These are phyloP conservation scores for Zopfia rhizophila DNA, from an alignment of 2,329 filamentous ascomycete species.

Conservation along the genomic window DNA sequence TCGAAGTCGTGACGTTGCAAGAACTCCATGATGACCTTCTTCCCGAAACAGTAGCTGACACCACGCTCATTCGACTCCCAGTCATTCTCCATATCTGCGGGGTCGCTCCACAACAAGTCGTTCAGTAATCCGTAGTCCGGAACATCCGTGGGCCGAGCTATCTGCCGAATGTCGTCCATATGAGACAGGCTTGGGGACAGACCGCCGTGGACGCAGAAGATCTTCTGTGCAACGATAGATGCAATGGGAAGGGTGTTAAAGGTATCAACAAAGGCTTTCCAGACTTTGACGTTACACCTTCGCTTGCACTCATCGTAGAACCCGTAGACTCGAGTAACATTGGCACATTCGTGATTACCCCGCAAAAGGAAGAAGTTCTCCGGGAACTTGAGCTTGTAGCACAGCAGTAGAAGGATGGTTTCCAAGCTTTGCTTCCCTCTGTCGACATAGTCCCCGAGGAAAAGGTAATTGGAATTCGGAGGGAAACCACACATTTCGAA, in stretches of 20 bases:
- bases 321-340: slow-evolving; percentile 93
- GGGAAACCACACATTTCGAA: slow-evolving; percentile 99
- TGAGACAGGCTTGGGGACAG: slow-evolving; percentile 90
- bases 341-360: slow-evolving; percentile 96
- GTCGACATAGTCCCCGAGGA: slow-evolving; percentile 96
- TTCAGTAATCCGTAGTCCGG: slow-evolving; percentile 96
- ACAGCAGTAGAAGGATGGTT: slow-evolving; percentile 90
- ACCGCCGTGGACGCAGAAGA: slow-evolving; percentile 96
- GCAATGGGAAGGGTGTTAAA: slow-evolving; percentile 97
- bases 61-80: slow-evolving; percentile 98
- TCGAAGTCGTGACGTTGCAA: slow-evolving; percentile 95
- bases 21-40: slow-evolving; percentile 98
- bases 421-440: slow-evolving; percentile 95
- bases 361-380: slow-evolving; percentile 97
- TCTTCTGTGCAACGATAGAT: slow-evolving; percentile 96
- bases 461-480: slow-evolving; percentile 89
- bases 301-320: slow-evolving; percentile 99
- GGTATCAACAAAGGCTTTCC: slow-evolving; percentile 97
- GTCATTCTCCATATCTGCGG: slow-evolving; percentile 96
- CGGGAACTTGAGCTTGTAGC: slow-evolving; percentile 97
- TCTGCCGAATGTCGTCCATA: slow-evolving; percentile 98
- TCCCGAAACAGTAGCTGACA: slow-evolving; percentile 98
- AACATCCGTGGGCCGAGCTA: slow-evolving; percentile 94
- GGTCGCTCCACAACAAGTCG: slow-evolving; percentile 96
- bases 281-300: slow-evolving; percentile 94